A percentile compares a stretch with the other conserved stretches of the same genome.
Conservation (phyloP, 306 rosid species). For the Mimosa pudica region DNA sequence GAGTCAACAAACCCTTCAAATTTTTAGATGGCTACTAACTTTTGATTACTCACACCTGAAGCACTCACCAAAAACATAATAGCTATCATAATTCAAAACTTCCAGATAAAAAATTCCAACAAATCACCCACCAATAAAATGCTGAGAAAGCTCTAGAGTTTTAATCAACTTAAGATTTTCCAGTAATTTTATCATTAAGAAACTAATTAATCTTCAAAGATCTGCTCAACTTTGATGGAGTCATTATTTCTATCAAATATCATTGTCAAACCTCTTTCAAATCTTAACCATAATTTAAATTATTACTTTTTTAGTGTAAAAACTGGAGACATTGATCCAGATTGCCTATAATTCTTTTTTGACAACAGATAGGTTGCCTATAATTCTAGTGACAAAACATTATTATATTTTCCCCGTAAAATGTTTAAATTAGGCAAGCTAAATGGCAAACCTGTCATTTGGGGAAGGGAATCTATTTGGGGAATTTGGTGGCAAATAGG, state of each 20-base stretch:
- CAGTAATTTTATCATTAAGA: no score
- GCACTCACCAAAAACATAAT: not conserved
- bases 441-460: no score
- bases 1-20: not conserved
- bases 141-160: not conserved
- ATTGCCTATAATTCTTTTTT: no score
- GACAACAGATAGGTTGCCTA: no score
- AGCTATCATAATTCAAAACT: not conserved
- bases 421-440: not conserved
- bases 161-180: not conserved
- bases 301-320: no score
- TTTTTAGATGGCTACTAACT: not conserved
- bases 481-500: not conserved
- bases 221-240: no score
- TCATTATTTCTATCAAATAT: not conserved
- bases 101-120: no score
- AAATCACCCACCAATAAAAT: no score
- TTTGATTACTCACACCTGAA: not conserved
- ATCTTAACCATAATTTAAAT: not conserved
- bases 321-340: not conserved
- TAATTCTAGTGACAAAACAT: not conserved
- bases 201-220: not conserved
- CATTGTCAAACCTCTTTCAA: not conserved
- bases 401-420: not conserved
- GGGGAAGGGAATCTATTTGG: not conserved